Conservation (phyloP, 73 alveolate species). For the Tetrahymena borealis region DNA sequence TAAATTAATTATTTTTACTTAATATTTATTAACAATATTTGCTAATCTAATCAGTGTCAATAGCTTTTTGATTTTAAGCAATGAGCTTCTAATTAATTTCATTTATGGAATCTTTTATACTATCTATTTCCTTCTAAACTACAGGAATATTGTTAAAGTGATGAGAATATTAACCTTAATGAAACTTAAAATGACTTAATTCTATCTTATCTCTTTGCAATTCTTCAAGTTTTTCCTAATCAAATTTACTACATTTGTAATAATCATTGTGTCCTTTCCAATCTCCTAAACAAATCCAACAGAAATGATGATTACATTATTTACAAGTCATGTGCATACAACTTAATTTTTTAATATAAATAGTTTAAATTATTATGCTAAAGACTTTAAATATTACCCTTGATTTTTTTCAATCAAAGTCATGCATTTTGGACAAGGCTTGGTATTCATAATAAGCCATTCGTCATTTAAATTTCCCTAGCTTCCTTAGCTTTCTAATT, state of each 20-base stretch:
- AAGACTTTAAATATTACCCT: not conserved
- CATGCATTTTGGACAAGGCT: not conserved
- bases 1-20: not conserved
- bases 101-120: not conserved
- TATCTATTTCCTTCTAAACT: not conserved
- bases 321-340: slow-evolving; percentile 11
- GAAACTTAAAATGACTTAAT: not conserved
- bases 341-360: not conserved
- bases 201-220: not conserved
- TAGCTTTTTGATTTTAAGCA: not conserved
- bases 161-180: not conserved
- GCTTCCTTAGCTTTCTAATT: not conserved
- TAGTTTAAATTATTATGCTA: not conserved
- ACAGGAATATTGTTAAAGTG: not conserved
- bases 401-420: not conserved
- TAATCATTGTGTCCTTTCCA: slow-evolving; percentile 1
- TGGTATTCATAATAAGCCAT: not conserved
- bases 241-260: not conserved
- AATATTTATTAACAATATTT: not conserved
- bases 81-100: not conserved
- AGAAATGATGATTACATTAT: slow-evolving; percentile 1
- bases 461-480: not conserved
- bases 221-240: not conserved
- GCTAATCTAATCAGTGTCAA: not conserved
- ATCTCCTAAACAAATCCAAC: slow-evolving; percentile 14